phyloP scores from a whole-genome alignment of 2,329 filamentous ascomycete genomes.

The Arachnomyces sp. region DNA sequence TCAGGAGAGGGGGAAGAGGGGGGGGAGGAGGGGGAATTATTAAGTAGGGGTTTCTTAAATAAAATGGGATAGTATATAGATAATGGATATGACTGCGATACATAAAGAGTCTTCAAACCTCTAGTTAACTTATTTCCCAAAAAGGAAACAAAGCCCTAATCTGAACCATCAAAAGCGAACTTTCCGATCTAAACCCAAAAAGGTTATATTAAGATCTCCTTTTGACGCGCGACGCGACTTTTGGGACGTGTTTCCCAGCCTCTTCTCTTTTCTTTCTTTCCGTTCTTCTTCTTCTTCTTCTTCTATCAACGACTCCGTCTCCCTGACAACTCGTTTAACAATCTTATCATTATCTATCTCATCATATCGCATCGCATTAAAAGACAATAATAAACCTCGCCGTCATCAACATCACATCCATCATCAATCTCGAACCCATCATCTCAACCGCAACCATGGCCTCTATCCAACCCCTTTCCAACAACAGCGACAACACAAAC shows the following conservation, averaged over 20 bases:
- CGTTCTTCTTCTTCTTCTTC: background rate
- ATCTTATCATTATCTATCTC: conserved; percentile 4
- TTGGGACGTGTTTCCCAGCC: conserved; percentile 11
- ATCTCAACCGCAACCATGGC: conserved; percentile 12
- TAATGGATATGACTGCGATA: background rate
- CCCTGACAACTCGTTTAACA: conserved; percentile 7
- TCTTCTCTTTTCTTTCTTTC: conserved; percentile 9
- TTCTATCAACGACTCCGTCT: background rate
- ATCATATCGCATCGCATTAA: conserved; percentile 1
- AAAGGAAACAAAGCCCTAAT: no score
- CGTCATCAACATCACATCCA: background rate
- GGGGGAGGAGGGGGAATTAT: conserved; percentile 70
- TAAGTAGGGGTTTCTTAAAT: conserved; percentile 7
- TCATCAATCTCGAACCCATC: background rate
- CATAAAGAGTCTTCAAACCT: background rate
- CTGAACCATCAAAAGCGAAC: no score
- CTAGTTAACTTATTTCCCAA: background rate
- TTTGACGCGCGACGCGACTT: conserved; percentile 18
- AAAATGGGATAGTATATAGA: background rate
- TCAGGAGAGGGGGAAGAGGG: conserved; percentile 72
- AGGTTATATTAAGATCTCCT: conserved; percentile 19
- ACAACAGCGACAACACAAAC: conserved; percentile 15
- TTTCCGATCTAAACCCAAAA: conserved; percentile 7
- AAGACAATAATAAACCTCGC: background rate
- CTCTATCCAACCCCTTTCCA: conserved; percentile 9